Evolutionary conservation across 352 stramenopile species (phyloP).

Genomic region (Saprolegnia parasitica): DNA sequence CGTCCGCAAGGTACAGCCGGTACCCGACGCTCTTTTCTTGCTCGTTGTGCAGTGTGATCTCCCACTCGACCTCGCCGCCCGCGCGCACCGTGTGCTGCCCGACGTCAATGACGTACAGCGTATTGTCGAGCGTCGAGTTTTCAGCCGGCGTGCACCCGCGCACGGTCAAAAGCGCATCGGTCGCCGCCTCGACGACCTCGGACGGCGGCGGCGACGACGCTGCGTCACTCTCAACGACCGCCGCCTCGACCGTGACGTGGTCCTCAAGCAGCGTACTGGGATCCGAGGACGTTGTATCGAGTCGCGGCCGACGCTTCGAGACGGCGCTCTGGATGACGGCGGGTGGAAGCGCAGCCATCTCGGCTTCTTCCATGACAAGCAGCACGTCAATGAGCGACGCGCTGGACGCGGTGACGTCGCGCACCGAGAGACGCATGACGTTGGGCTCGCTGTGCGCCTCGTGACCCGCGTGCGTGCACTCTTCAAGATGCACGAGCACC

Average conservation of each 20-base stretch:
- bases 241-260: background rate
- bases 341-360: background rate
- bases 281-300: background rate
- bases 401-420: background rate
- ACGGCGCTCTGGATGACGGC: constrained; percentile 11
- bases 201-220: background rate
- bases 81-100: constrained; percentile 84
- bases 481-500: constrained; percentile 72
- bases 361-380: constrained; percentile 9
- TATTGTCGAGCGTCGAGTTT: constrained; percentile 75
- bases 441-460: background rate
- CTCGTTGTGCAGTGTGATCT: constrained; percentile 82
- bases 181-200: constrained; percentile 24
- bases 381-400: constrained; percentile 9
- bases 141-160: constrained; percentile 78
- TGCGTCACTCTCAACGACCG: background rate
- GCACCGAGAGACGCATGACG: constrained; percentile 15
- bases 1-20: constrained; percentile 65
- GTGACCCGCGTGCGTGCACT: constrained; percentile 31
- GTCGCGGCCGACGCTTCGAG: background rate
- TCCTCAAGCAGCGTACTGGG: background rate
- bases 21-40: constrained; percentile 45
- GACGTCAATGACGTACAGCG: constrained; percentile 81
- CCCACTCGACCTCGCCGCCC: constrained; percentile 82
- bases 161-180: constrained; percentile 52